Base-by-base conservation (phyloP, 768 basidiomycete genomes). In the Suillus cothurnatus region DNA sequence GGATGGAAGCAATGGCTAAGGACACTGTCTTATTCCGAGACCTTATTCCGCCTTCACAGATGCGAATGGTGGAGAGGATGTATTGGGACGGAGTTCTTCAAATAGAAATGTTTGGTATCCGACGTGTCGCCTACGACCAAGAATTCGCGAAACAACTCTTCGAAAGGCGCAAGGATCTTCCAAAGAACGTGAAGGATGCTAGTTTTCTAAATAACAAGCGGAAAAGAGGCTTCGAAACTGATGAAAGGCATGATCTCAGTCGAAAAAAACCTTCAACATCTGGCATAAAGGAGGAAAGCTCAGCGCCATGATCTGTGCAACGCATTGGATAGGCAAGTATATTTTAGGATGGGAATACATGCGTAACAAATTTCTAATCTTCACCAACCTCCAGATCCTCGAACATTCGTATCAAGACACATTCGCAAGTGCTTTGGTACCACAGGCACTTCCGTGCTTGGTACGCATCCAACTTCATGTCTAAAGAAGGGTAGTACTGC, bases 401-500 rank as follows among this genome's bases (percentile, higher is more conserved):
- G 77, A 11, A 88, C 81, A 60, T 81, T 71, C 58, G 84, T 76
- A 8, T 91, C 86, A 49, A 94, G 74, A 71, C 92, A 93, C 73
- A 92, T 92, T 62, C 84, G 81, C 62, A 95, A 74, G 70, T 86
- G 5, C 88, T 88, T 6, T 87, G 79, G 11, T 71, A 69, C 86
- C 88, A 89, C 2, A 66, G n/a, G 2, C 57, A 66, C 67, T 26
- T 14, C 55, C 59, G 38, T 47, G 9, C 57, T 58, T 56, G 60
- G 34, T 61, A 39, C 45, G 47, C 14, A n/a, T 36, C 53, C 53
- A n/a, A 55, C 67, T 47, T 66, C 34, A 12, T 59, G 39, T 31
- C 5, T 14, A 14, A 59, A 63, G 62, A 90, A 96, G 1, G 95
- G 93, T 60, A 81, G 81, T 2, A 97, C 83, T 69, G 89, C 90